Evolutionary conservation across 2,329 filamentous ascomycete species (phyloP).

Genomic region (Elsinoe batatas): DNA sequence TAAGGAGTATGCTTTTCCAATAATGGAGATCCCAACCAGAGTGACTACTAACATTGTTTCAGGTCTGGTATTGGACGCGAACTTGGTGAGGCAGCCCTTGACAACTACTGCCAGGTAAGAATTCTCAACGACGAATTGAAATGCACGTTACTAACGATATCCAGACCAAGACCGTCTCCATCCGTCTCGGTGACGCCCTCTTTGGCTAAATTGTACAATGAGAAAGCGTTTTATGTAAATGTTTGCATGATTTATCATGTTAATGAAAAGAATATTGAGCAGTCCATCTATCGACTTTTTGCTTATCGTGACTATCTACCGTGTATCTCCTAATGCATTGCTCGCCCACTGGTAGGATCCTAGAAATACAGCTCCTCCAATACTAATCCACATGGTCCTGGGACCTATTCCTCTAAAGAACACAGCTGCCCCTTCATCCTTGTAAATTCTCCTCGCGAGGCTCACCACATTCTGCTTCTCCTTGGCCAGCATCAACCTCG

Average conservation of each 20-base stretch:
- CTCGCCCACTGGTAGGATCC: slow-evolving; percentile 86
- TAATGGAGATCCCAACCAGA: neutral
- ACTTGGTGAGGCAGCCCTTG: slow-evolving; percentile 40
- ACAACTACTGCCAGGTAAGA: slow-evolving; percentile 30
- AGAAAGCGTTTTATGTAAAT: neutral
- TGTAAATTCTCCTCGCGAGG: slow-evolving; percentile 56
- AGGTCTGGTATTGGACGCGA: slow-evolving; percentile 37
- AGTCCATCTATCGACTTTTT: neutral
- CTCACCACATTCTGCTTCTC: slow-evolving; percentile 50
- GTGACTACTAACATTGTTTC: neutral
- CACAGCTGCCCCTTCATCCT: slow-evolving; percentile 52
- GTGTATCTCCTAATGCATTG: slow-evolving; percentile 48
- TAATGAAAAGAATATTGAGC: slow-evolving; percentile 8
- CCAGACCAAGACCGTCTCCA: slow-evolving; percentile 32
- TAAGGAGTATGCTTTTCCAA: slow-evolving; percentile 32
- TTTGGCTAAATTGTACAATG: slow-evolving; percentile 33
- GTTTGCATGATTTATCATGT: neutral
- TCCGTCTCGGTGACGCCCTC: slow-evolving; percentile 40
- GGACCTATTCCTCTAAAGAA: slow-evolving; percentile 74
- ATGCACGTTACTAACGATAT: slow-evolving; percentile 2
- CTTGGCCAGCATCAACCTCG: slow-evolving; percentile 81
- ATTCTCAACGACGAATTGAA: no score
- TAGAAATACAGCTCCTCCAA: slow-evolving; percentile 87
- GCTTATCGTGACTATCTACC: no score
- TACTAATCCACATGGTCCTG: slow-evolving; percentile 86